phyloP scores from a whole-genome alignment of 1,284 basidiomycete genomes.

The Puccinia novopanici region DNA sequence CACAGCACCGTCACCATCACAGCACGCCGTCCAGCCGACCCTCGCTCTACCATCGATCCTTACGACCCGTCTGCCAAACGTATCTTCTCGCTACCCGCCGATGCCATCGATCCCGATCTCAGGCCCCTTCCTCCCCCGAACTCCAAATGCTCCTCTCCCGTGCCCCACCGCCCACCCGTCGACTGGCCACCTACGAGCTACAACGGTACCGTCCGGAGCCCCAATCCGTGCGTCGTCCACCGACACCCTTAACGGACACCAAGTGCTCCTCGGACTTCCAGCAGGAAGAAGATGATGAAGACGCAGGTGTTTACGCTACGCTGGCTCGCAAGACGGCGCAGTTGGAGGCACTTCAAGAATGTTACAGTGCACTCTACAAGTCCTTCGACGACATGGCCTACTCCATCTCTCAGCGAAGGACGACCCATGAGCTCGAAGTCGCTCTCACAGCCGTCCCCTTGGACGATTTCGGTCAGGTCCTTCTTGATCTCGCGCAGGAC shows the following conservation, averaged over 20 bases:
- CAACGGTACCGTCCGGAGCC: conserved; percentile 27
- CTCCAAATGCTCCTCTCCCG: conserved; percentile 16
- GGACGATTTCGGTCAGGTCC: neutral
- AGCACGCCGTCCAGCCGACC: too few relatives aligned
- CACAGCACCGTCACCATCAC: neutral
- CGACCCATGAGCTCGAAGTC: neutral
- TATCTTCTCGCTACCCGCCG: conserved; percentile 25
- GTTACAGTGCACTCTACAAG: conserved; percentile 13
- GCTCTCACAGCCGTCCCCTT: neutral
- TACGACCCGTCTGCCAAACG: conserved; percentile 20
- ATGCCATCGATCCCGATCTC: conserved; percentile 5
- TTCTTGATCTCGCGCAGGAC: neutral
- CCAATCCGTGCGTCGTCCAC: neutral
- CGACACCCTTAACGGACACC: neutral
- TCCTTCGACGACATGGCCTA: conserved; percentile 19
- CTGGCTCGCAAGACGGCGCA: neutral
- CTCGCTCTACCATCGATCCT: conserved; percentile 13
- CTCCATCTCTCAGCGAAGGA: neutral
- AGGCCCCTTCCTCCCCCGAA: neutral
- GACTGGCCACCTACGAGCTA: conserved; percentile 27
- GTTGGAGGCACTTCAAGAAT: neutral
- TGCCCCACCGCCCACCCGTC: conserved; percentile 22
- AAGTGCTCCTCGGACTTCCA: neutral
- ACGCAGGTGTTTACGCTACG: neutral
- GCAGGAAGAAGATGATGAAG: too few relatives aligned